Evolutionary conservation across 2,329 filamentous ascomycete genomes (phyloP), one percentile per base, ranked within the genome.

Genomic region (Penicillium fuscoglaucum): DNA sequence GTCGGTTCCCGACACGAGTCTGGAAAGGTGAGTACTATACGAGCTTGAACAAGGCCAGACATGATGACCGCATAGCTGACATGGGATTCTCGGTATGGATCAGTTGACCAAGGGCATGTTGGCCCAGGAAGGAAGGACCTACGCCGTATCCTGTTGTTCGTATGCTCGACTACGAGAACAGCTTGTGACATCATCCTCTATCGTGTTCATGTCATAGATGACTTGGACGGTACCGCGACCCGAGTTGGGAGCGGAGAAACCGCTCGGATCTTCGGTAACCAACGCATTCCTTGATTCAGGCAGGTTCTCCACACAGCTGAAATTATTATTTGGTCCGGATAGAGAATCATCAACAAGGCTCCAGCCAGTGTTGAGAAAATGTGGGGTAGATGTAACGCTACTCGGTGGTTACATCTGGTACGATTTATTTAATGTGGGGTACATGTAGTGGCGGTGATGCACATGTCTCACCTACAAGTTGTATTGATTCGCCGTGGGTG

Each of bases 381-480:
- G 19, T 17, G 29, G 28, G 31, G 46, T 61, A 43, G 44, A 62
- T 64, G 60, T 59, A 64, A 63, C 60, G 55, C 52, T 60, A 61
- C 41, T 47, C 39, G 35, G 13, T 54, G 24, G 24, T 26, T 26
- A 26, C 24, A 26, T 26, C 50, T 37, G 35, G 13, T 54, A 50
- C 17, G 35, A 45, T 47, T 41, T 55, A 31, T 58, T 62, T 53
- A 45, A 62, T 62, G 63, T 55, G 60, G 55, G 58, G 57, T 55
- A 56, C 44, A 56, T 59, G 55, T n/a, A 57, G 54, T 55, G 47
- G 53, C 54, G 31, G 44, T 60, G 61, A 65, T 67, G 60, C 58
- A 55, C 46, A 65, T 67, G 65, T 67, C 62, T 67, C 58, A 66
- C 49, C 61, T 58, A 12, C 43, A 8, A 59, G 35, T 44, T 24